Evolutionary conservation across 2,329 filamentous ascomycete genomes (phyloP).

Genomic region (Calonectria honghensis): DNA sequence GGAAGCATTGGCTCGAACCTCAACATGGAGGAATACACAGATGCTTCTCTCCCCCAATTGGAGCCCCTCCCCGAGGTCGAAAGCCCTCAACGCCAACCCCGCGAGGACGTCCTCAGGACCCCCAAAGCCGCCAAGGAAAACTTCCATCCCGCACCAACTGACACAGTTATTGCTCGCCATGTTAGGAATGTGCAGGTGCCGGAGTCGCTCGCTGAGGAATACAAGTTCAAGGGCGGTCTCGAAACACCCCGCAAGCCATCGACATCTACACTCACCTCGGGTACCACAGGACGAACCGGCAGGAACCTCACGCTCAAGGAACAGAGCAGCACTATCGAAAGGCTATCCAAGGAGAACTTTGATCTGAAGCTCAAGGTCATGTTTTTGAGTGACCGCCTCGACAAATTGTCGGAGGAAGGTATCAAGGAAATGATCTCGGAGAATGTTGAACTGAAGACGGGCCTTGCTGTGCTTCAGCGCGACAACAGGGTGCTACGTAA

Average conservation of each 20-base stretch:
- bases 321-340: slow-evolving; percentile 97
- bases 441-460: slow-evolving; percentile 96
- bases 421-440: slow-evolving; percentile 99
- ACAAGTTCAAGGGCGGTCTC: slow-evolving; percentile 83
- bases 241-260: slow-evolving; percentile 74
- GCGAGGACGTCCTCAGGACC: slow-evolving; percentile 76
- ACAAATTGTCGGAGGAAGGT: slow-evolving; percentile 95
- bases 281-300: slow-evolving; percentile 72
- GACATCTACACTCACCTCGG: slow-evolving; percentile 67
- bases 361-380: slow-evolving; percentile 98
- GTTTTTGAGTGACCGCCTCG: slow-evolving; percentile 94
- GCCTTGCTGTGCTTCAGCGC: slow-evolving; percentile 89
- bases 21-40: slow-evolving; percentile 76
- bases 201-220: slow-evolving; percentile 90
- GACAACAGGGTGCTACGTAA: slow-evolving; percentile 90
- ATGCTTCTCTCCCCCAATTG: slow-evolving; percentile 66
- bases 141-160: slow-evolving; percentile 80
- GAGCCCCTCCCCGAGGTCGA: slow-evolving; percentile 71
- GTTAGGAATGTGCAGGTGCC: slow-evolving; percentile 94
- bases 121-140: slow-evolving; percentile 77
- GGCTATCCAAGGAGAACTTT: slow-evolving; percentile 98
- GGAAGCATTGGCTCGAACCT: slow-evolving; percentile 87
- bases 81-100: slow-evolving; percentile 61
- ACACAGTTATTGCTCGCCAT: slow-evolving; percentile 91
- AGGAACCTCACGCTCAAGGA: slow-evolving; percentile 93